Evolutionary conservation across 176 grass and related monocot genomes (phyloP), one percentile per base, ranked within the genome.

Genomic region (Melocanna baccifera): DNA sequence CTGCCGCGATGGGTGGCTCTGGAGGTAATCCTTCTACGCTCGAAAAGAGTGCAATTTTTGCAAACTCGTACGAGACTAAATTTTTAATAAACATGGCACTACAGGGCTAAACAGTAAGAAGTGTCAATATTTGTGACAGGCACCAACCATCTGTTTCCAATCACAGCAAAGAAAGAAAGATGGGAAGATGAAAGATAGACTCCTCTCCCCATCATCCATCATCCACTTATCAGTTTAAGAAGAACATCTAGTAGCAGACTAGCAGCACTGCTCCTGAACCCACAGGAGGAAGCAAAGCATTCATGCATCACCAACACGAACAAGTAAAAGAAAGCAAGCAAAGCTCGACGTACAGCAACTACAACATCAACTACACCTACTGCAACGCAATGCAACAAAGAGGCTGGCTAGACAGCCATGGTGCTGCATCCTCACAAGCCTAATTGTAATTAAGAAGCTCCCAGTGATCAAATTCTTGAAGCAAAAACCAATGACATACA

Each of bases 401-500:
- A 77, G 68, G 61, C 79, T 70, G 71, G 84, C 70, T 58, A 82
- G 46, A 71, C 23, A 82, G 76, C 77, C 57, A 51, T 30, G 22
- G 19, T 34, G 81, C 69, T 87, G 76, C 89, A 84, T 30, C 74
- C 81, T 84, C 75, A 80, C 85, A 84, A 34, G 69, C 25, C 81
- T 87, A 84, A 81, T 81, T 76, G 85, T 76, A 86, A 58, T 58
- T 23, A 90, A 73, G 40, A 69, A 45, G 51, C 69, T 81, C 81
- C 42, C 75, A 80, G 81, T 28, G 80, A 84, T 53, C 34, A 22
- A 61, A 62, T 48, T 90, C 75, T 84, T 71, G 39, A 75, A 97
- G 73, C 81, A 93, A 97, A 96, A 96, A 83, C 86, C 81, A 89
- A 80, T 84, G 87, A 86, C 80, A 81, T 61, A 64, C 51, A 28